A percentile compares a stretch with the other conserved stretches of the same genome.
phyloP scores from a whole-genome alignment of 495 filamentous ascomycete genomes.

The Aspergillus asperescens region DNA sequence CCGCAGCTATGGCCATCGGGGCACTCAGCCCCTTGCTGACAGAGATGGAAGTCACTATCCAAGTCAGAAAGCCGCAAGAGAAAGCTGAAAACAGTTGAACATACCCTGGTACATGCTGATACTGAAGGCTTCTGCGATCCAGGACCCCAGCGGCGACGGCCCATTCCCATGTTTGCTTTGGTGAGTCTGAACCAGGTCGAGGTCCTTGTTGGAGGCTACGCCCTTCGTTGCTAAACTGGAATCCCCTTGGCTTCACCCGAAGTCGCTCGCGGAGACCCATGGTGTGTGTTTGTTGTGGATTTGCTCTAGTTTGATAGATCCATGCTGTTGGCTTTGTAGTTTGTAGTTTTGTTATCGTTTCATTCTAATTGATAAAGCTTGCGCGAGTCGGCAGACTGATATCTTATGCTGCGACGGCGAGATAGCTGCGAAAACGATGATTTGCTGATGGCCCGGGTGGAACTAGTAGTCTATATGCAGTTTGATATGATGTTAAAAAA shows the following conservation, averaged over 20 bases:
- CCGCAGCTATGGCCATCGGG: conserved; percentile 14
- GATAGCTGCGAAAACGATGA: neutral
- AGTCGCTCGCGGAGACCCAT: conserved; percentile 15
- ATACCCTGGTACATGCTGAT: conserved; percentile 21
- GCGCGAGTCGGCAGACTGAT: conserved; percentile 2
- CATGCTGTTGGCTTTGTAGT: neutral
- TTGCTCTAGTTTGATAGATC: neutral
- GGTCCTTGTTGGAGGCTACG: conserved; percentile 17
- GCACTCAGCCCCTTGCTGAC: conserved; percentile 16
- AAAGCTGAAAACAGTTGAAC: neutral
- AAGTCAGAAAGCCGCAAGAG: neutral
- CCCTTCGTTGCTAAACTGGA: conserved; percentile 4
- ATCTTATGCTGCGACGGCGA: neutral
- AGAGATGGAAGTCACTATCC: conserved; percentile 13
- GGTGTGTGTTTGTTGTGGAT: neutral
- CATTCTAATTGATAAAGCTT: neutral
- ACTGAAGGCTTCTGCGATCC: conserved; percentile 27
- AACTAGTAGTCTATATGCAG: too few relatives aligned
- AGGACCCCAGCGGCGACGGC: conserved; percentile 25
- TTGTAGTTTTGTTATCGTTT: neutral
- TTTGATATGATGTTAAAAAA: too few relatives aligned
- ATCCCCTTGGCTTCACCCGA: conserved; percentile 15
- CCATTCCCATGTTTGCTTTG: conserved; percentile 23
- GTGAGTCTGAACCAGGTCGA: conserved; percentile 21
- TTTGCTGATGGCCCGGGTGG: conserved; percentile 1